phyloP scores from a whole-genome alignment of 2,329 filamentous ascomycete genomes.

The Coniochaeta prunicola region DNA sequence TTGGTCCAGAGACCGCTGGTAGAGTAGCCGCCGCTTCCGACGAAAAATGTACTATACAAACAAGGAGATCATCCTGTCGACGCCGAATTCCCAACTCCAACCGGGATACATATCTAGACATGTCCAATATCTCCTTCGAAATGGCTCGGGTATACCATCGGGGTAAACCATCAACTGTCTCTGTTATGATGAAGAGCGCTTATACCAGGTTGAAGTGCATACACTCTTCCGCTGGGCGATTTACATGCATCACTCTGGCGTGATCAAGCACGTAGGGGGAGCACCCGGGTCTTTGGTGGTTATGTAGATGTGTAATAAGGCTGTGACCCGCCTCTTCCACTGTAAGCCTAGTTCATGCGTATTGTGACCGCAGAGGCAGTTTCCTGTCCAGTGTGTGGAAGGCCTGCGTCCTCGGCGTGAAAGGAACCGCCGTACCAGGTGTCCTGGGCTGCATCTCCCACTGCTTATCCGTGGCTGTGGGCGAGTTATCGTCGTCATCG shows the following conservation, averaged over 20 bases:
- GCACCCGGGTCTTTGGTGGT: neutral
- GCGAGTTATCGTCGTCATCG: slow-evolving; percentile 32
- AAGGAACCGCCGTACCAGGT: slow-evolving; percentile 30
- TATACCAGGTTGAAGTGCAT: neutral
- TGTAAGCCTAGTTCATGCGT: neutral
- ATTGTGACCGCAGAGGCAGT: slow-evolving; percentile 36
- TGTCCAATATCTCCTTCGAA: neutral
- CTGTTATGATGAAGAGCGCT: neutral
- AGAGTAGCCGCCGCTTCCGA: neutral
- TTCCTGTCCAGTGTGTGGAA: slow-evolving; percentile 57
- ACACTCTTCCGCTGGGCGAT: neutral
- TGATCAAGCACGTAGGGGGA: neutral
- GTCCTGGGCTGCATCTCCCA: slow-evolving; percentile 49
- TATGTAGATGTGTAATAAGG: neutral
- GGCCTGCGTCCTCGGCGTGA: slow-evolving; percentile 59
- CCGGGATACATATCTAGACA: neutral
- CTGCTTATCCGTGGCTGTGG: slow-evolving; percentile 29
- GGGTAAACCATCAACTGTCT: neutral
- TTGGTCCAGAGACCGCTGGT: neutral
- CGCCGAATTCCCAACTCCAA: neutral
- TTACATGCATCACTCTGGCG: neutral
- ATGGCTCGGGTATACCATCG: neutral
- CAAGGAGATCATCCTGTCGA: neutral
- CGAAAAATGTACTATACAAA: neutral
- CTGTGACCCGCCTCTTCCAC: neutral